Evolutionary conservation across 371 early-diverging fungal genomes (phyloP).

Genomic region (Paraphysoderma sedebokerense): DNA sequence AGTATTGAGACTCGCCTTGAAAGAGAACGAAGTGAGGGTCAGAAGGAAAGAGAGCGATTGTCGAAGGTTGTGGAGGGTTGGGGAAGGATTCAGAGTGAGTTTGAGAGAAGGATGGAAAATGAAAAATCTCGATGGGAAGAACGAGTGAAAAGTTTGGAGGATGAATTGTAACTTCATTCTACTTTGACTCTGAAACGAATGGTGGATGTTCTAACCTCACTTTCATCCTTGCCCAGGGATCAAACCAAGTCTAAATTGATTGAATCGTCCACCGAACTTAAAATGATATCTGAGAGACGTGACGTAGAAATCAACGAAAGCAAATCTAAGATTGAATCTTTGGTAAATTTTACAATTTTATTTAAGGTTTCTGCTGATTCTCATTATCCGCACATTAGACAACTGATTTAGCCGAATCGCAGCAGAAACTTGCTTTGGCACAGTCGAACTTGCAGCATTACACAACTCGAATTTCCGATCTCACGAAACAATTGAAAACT

Average conservation of each 20-base stretch:
- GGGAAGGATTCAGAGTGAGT: constrained; percentile 15
- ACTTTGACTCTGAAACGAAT: too few species aligned
- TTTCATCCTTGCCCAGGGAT: too few species aligned
- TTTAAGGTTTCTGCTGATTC: too few species aligned
- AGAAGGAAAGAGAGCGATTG: constrained; percentile 20
- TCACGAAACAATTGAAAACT: constrained; percentile 22
- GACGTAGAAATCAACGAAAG: not conserved
- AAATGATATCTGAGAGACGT: not conserved
- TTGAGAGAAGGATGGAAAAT: constrained; percentile 15
- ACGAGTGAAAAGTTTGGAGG: constrained; percentile 18
- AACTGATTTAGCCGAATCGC: not conserved
- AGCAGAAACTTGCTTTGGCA: constrained; percentile 10
- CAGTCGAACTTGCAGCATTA: not conserved
- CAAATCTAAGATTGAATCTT: too few species aligned
- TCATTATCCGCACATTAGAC: not conserved
- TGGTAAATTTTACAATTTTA: too few species aligned
- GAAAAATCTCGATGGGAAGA: constrained; percentile 20
- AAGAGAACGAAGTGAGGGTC: constrained; percentile 23
- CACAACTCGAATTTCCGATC: constrained; percentile 19
- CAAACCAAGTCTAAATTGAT: too few species aligned
- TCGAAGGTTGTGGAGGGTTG: constrained; percentile 14
- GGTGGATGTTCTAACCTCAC: too few species aligned
- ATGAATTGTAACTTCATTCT: constrained; percentile 11
- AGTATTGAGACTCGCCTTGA: constrained; percentile 20
- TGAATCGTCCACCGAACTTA: too few species aligned